Evolutionary conservation across 495 filamentous ascomycete species (phyloP).

Genomic region (Penicillium psychrofluorescens): DNA sequence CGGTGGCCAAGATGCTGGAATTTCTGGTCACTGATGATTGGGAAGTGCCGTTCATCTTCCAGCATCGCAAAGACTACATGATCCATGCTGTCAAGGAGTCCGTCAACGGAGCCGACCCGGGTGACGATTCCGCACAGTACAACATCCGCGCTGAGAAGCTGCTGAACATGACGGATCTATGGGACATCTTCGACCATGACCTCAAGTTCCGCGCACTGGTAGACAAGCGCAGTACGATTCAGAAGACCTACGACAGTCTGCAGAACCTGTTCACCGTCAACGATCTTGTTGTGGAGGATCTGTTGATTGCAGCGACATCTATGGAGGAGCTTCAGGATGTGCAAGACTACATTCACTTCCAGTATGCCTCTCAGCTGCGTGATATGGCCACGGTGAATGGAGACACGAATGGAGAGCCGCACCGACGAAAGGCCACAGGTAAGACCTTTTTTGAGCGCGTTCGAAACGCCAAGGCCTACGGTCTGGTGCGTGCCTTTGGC

Average conservation of each 20-base stretch:
- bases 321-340: constrained; percentile 95
- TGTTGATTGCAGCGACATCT: constrained; percentile 63
- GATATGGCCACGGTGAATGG: constrained; percentile 59
- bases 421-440: constrained; percentile 73
- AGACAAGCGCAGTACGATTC: constrained; percentile 79
- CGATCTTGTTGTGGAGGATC: constrained; percentile 63
- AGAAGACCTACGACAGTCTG: constrained; percentile 68
- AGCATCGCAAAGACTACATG: constrained; percentile 95
- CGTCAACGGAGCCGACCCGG: constrained; percentile 39
- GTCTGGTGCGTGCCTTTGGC: constrained; percentile 80
- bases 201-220: constrained; percentile 86
- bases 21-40: constrained; percentile 88
- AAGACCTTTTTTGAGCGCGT: constrained; percentile 74
- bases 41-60: constrained; percentile 96
- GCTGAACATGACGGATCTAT: constrained; percentile 84
- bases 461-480: constrained; percentile 68
- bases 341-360: constrained; percentile 94
- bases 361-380: constrained; percentile 75
- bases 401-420: constrained; percentile 36
- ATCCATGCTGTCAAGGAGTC: constrained; percentile 80
- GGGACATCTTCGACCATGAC: constrained; percentile 89
- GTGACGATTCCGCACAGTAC: constrained; percentile 63
- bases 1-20: constrained; percentile 86
- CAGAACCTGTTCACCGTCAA: constrained; percentile 43
- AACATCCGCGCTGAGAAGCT: constrained; percentile 78